Base-by-base conservation (phyloP, 2,329 filamentous ascomycete species). In the Dactylella cylindrospora region DNA sequence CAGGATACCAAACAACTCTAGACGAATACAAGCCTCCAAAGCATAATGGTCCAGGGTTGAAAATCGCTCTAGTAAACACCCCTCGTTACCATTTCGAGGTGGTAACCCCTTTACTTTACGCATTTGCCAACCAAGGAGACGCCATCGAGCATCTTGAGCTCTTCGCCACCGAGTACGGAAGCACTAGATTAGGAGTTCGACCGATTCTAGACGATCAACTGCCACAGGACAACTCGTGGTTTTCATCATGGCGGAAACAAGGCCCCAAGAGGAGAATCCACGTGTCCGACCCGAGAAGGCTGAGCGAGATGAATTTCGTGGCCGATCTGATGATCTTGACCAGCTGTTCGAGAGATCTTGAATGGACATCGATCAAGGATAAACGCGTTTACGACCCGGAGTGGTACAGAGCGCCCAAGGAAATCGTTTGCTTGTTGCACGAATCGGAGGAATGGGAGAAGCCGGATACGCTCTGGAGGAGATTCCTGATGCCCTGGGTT, bases 401-500 rank as follows among this genome's bases (percentile, higher is more conserved):
- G 19, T 55, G 52, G 59, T 55, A 55, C 41, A 17, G 59, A 20
- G 50, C 59, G 3, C 59, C 59, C 2, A 64, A 55, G 22, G 59
- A 64, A 28, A 64, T 64, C 7, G 46, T 64, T n/a, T 64, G 59
- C 22, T 25, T 64, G 50, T 5, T 64, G n/a, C 59, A 64, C 45
- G 59, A 64, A 19, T 47, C 59, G 4, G 59, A 64, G 12, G 59
- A 64, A 13, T 64, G 59, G 59, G 46, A 55, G 19, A 12, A 36
- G 2, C 29, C 39, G 3, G 59, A 64, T 41, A 47, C 51, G 5
- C 12, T 26, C 2, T 57, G 51, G 51, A 39, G 59, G 13, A 51
- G 32, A 32, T 46, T 35, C n/a, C 33, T 57, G 51, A 35, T 44
- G 28, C 60, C 60, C 17, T 67, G 70, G 70, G 53, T 69, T 6